A percentile compares a stretch with the other conserved stretches of the same genome.
These are phyloP conservation scores for Trichodelitschia bisporula DNA, from an alignment of 495 filamentous ascomycete genomes.

Conservation along the genomic window DNA sequence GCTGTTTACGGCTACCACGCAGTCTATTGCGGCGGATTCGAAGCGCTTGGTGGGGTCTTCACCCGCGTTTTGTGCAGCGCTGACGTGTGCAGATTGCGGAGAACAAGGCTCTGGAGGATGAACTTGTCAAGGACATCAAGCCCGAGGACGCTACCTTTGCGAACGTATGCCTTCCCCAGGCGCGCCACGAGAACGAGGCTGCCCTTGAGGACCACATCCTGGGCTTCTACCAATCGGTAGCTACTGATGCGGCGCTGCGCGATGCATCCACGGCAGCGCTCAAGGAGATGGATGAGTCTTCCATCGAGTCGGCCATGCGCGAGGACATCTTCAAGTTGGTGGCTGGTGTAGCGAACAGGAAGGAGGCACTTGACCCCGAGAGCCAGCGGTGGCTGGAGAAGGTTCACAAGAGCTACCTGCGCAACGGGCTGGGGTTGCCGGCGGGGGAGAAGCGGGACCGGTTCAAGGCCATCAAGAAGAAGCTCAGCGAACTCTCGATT, in stretches of 20 bases:
- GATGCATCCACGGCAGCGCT: constrained; percentile 45
- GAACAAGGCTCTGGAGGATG: constrained; percentile 47
- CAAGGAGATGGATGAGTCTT: constrained; percentile 40
- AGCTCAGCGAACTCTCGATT: constrained; percentile 37
- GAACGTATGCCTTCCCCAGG: constrained; percentile 20
- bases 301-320: constrained; percentile 40
- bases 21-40: constrained; percentile 51
- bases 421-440: constrained; percentile 35
- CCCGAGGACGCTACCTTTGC: constrained; percentile 24
- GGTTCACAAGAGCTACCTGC: constrained; percentile 39
- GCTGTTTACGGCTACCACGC: constrained; percentile 58
- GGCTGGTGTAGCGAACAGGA: constrained; percentile 31
- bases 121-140: constrained; percentile 41
- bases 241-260: constrained; percentile 15
- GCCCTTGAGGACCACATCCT: constrained; percentile 18
- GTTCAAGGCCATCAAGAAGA: constrained; percentile 53
- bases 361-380: constrained; percentile 36
- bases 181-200: constrained; percentile 21
- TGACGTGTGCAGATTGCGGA: constrained; percentile 24
- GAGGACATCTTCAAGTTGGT: constrained; percentile 41
- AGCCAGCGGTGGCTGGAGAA: constrained; percentile 39
- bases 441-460: constrained; percentile 34
- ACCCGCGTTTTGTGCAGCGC: too few relatives aligned
- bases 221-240: constrained; percentile 24
- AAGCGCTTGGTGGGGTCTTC: constrained; percentile 25